Base-by-base conservation (phyloP, 805 yeast species). In the Torulaspora indica region DNA sequence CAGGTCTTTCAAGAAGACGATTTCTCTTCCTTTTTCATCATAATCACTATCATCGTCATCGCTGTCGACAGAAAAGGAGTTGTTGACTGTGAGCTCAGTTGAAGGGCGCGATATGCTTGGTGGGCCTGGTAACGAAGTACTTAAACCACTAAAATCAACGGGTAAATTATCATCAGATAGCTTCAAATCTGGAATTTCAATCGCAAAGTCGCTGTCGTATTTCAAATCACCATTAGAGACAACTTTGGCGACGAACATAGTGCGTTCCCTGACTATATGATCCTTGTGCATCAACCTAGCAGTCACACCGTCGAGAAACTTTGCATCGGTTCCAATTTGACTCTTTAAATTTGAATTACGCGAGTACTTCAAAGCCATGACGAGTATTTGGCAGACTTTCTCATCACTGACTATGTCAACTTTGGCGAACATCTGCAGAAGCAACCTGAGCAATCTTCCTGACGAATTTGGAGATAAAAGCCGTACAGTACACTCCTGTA, bases 1-100 rank as follows among this genome's bases (percentile, higher is more conserved):
- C 15, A 90, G 66, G 48, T 88, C 95, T 51, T 84, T 81, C 31
- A 91, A 64, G 54, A 87, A 91, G 1, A 86, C 82, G 12, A 82
- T 81, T 18, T 78, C 79, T 40, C 70, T 70, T 6, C 65, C 72
- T 8, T 64, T 65, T 27, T 67, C 69, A 3, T 55, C 58, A 2
- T 56, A 67, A 2, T 55, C 64, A 28, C 65, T 71, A 13, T 64
- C 52, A 20, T 62, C 67, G 31, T 60, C 65, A 28, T 57, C 67
- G 45, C 57, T 57, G 41, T 55, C 63, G 8, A 28, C 35, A n/a
- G 22, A 13, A 3, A 43, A 18, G 20, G 9, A 31, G 7, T 6
- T 8, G 9, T 31, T 15, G 20, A 15, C 9, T 2, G n/a, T 3
- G 10, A 14, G 5, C n/a, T 7, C 3, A 9, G 5, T 31, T 12